Conservation (phyloP, 768 basidiomycete species). For the Lyophyllum decastes region DNA sequence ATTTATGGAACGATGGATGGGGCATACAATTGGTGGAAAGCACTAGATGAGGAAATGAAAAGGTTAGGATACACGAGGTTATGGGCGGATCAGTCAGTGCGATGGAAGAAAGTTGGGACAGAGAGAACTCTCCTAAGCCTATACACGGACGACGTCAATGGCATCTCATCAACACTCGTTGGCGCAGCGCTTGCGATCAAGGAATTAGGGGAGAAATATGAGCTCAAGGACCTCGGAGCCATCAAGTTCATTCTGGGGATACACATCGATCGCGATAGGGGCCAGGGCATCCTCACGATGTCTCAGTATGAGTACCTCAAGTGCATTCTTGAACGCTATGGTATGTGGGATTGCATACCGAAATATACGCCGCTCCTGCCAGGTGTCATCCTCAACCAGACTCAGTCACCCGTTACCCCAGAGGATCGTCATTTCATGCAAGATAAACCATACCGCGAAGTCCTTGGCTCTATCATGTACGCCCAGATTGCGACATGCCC, state of each 20-base stretch:
- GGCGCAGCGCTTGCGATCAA: background rate
- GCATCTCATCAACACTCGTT: background rate
- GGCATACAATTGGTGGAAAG: conserved; percentile 1
- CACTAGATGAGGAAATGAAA: background rate
- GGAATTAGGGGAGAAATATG: background rate
- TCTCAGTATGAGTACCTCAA: background rate
- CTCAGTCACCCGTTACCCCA: background rate
- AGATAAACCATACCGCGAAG: too few species aligned
- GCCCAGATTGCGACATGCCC: background rate
- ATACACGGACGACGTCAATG: background rate
- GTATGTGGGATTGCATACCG: background rate
- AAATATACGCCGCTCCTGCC: background rate
- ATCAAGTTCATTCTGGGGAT: background rate
- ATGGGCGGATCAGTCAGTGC: conserved; percentile 19
- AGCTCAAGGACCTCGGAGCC: conserved; percentile 1
- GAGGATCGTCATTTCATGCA: background rate
- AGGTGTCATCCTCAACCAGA: background rate
- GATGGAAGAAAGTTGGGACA: background rate
- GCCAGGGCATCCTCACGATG: background rate
- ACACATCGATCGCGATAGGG: background rate
- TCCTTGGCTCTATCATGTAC: too few species aligned
- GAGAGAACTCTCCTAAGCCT: conserved; percentile 16
- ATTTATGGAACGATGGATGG: background rate
- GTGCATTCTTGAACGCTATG: background rate
- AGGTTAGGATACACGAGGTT: conserved; percentile 16